Base-by-base conservation (phyloP, 1,284 basidiomycete genomes). In the Kalmanozyma brasiliensis region DNA sequence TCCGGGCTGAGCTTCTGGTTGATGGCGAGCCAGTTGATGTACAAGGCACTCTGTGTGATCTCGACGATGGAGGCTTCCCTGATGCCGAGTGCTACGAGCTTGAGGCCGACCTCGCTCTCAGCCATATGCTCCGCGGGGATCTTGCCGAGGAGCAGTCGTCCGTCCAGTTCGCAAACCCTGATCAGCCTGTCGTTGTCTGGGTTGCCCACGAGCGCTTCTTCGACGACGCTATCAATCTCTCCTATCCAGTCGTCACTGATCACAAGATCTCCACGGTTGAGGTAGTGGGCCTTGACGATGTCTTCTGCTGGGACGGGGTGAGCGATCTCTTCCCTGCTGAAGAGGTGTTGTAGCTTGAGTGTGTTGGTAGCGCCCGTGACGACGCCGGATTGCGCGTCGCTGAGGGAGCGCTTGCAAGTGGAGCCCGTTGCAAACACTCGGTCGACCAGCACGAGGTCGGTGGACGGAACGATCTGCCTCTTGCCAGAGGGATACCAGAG, bases 191-290 rank as follows among this genome's bases (percentile, higher is more conserved):
- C 52, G 14, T 55, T 33, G 93, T 84, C 52, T 87, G 85, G 49
- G 0, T 76, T 75, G 69, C 84, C 82, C 24, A 94, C 86, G 36
- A 90, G 84, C 7, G 89, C 89, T 84, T 94, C 91, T 76, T 95
- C 93, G 69, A 92, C 93, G 53, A 93, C 83, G 71, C 85, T 84
- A 60, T 86, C 84, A 23, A 86, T 71, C 63, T 93, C 90, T 48
- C 93, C 93, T 74, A 96, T 85, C 94, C 94, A 97, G 79, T 93
- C 88, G 43, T 89, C 85, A 9, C 88, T 88, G 67, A 91, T 84
- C 34, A 86, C 82, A 20, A 81, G 83, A 33, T 85, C 86, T 71
- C 87, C 84, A 53, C 87, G 76, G 7, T 83, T 53, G 47, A 71
- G 59, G 10, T 52, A 47, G 46, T 63, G 67, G 38, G 56, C 49